These are phyloP conservation scores for Aureobasidium sp. DNA, from an alignment of 2,329 filamentous ascomycete genomes.

Conservation along the genomic window DNA sequence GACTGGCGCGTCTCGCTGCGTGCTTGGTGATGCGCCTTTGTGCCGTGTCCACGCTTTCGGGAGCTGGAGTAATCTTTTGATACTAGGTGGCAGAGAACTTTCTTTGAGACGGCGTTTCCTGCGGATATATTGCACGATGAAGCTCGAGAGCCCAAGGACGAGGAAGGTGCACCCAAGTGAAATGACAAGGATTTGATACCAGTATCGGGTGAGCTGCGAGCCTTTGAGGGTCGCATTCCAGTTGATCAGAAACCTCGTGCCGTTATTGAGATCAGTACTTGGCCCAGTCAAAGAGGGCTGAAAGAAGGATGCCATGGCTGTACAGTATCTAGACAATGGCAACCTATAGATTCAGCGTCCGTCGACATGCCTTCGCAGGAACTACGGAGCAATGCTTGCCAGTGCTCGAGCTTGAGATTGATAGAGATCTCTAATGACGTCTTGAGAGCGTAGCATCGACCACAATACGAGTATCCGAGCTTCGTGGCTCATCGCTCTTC, in stretches of 20 bases:
- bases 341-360: neutral
- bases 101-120: slow-evolving; percentile 8
- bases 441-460: neutral
- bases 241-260: slow-evolving; percentile 9
- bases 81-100: slow-evolving; percentile 1
- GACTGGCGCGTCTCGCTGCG: neutral
- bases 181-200: slow-evolving; percentile 19
- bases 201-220: slow-evolving; percentile 14
- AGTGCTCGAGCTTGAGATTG: neutral
- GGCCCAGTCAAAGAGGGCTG: slow-evolving; percentile 8
- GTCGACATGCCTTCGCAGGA: neutral
- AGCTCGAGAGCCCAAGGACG: neutral
- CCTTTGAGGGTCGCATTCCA: slow-evolving; percentile 15
- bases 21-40: neutral
- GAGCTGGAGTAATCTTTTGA: neutral
- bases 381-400: neutral
- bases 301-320: slow-evolving; percentile 17
- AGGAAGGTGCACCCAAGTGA: slow-evolving; percentile 11
- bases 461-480: neutral
- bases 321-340: neutral
- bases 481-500: neutral
- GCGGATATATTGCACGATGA: slow-evolving; percentile 4
- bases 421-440: neutral
- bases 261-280: neutral
- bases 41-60: neutral